Conservation (phyloP, 129 eudicot genomes). For the Oenanthe sinensis region DNA sequence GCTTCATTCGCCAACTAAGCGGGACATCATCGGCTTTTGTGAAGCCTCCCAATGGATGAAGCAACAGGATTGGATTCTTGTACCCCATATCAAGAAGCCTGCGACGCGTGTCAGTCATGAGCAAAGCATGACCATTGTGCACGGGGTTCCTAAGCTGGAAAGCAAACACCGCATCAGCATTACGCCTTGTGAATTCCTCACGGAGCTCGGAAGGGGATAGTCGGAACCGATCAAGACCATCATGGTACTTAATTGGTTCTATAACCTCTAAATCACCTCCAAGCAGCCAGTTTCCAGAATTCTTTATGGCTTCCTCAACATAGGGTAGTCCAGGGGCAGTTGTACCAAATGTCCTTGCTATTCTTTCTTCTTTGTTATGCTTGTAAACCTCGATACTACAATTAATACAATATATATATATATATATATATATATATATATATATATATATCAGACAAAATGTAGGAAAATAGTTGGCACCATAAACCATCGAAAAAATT, state of each 20-base stretch:
- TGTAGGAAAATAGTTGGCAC: not conserved
- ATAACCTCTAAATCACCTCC: constrained; percentile 95
- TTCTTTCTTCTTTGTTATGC: constrained; percentile 94
- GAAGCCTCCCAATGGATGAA: constrained; percentile 90
- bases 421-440: too few relatives aligned
- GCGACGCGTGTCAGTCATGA: constrained; percentile 92
- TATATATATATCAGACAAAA: not conserved
- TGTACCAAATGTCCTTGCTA: constrained; percentile 97
- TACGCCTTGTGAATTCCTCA: constrained; percentile 66
- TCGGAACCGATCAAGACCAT: constrained; percentile 77
- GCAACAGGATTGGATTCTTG: constrained; percentile 83
- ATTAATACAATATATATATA: not conserved
- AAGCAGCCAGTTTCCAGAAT: constrained; percentile 85
- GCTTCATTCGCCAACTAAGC: constrained; percentile 94
- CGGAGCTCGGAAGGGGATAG: constrained; percentile 83
- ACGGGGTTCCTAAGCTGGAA: constrained; percentile 94
- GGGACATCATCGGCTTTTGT: constrained; percentile 94
- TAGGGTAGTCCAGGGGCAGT: constrained; percentile 95
- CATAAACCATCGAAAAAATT: not conserved
- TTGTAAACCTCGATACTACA: constrained; percentile 92
- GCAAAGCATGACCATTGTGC: constrained; percentile 90
- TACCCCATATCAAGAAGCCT: constrained; percentile 98
- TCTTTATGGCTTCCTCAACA: constrained; percentile 68
- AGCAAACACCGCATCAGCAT: constrained; percentile 96
- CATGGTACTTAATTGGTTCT: constrained; percentile 70